Base-by-base conservation (phyloP, 768 basidiomycete species). In the Coprinopsis marcescibilis region DNA sequence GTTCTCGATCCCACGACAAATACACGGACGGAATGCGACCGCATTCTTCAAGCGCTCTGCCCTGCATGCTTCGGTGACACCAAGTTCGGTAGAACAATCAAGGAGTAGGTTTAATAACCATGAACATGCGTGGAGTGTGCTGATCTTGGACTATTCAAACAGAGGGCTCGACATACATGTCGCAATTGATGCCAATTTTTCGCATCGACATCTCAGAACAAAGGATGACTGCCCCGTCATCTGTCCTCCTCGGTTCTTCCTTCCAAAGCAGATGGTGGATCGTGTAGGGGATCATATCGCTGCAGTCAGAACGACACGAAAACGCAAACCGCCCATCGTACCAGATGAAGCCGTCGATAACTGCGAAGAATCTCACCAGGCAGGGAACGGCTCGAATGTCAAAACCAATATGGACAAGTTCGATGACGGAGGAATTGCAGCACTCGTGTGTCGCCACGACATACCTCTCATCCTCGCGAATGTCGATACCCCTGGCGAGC, bases 401-500 rank as follows among this genome's bases (percentile, higher is more conserved):
- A 32, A 32, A 32, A 32, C 29, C 29, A 32, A 32, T n/a, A 32
- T 8, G 8, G 29, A 32, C 29, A 8, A 32, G 8, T 65, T 65
- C 42, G 57, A 67, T 33, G 60, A 68, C 25, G 59, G 52, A 1
- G 65, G 69, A 0, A 43, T 69, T 19, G 67, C 70, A 59, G 64
- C 62, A 0, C 50, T 70, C 0, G 60, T 67, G 0, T 71, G 68
- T 48, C 45, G 58, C 0, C 68, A 70, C 33, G 60, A 68, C 33
- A 58, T 65, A 7, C 59, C 61, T 0, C 39, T 70, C 0, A 65
- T 65, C 17, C 37, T 67, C 1, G 61, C 61, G 17, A 69, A 73
- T 39, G 65, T 73, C 15, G 59, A 64, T 44, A 55, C 65, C 2
- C 55, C 65, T 15, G 64, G 68, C 2, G 60, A 69, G 48, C 44